Conservation (phyloP, 495 filamentous ascomycete species). For the Penicillium samsonianum region DNA sequence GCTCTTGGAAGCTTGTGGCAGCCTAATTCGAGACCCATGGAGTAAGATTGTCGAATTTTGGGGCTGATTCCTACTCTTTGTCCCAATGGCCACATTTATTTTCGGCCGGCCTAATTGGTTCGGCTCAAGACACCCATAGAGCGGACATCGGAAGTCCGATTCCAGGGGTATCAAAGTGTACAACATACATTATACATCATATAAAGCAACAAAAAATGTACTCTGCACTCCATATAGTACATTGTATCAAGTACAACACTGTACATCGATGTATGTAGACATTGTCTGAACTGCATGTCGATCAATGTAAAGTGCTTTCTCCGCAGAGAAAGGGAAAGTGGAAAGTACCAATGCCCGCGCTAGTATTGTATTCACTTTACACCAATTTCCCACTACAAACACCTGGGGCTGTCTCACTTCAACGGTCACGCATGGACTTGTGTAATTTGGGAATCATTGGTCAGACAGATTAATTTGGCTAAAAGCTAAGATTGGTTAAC, state of each 20-base stretch:
- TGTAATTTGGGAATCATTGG: neutral
- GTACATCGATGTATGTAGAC: no score
- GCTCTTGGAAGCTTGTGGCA: neutral
- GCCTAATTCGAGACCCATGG: neutral
- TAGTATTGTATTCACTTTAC: neutral
- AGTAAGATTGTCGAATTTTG: constrained; percentile 8
- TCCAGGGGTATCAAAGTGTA: neutral
- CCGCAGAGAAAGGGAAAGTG: constrained; percentile 2
- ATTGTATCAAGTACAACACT: no score
- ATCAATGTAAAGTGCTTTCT: neutral
- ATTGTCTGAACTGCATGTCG: neutral
- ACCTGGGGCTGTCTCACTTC: constrained; percentile 12
- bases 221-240: no score
- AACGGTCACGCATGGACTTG: constrained; percentile 1
- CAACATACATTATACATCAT: neutral
- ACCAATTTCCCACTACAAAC: constrained; percentile 9
- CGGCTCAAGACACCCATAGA: neutral
- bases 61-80: constrained; percentile 1
- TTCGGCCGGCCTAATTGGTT: neutral
- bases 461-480: neutral
- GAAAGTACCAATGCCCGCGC: neutral
- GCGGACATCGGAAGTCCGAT: neutral
- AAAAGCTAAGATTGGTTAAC: neutral
- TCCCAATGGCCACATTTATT: neutral
- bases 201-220: neutral